phyloP scores from a whole-genome alignment of 108 stramenopile genomes.

The Chaetoceros tenuissimus region DNA sequence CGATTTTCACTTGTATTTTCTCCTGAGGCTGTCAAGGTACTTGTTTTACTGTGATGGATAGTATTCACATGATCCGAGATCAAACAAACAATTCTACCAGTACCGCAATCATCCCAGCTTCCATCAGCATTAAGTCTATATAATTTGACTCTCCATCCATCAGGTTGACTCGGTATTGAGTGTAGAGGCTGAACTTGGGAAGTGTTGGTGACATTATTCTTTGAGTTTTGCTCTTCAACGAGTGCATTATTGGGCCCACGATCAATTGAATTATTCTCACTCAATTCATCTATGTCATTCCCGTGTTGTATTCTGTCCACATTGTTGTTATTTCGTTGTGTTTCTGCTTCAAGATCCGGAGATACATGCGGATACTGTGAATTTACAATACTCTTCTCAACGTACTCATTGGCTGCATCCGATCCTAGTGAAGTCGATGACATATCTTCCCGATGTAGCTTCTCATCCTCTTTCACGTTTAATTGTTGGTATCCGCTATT shows the following conservation, averaged over 20 bases:
- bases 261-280: too few relatives aligned
- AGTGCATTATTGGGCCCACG: neutral
- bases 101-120: slow-evolving; percentile 88
- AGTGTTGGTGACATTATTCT: neutral
- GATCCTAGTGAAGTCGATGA: too few relatives aligned
- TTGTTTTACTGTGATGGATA: neutral
- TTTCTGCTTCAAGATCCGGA: neutral
- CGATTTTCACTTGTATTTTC: neutral
- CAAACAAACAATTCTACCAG: slow-evolving; percentile 72
- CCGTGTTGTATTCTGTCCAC: neutral
- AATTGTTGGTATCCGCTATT: neutral
- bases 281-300: neutral
- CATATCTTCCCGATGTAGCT: too few relatives aligned
- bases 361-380: too few relatives aligned
- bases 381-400: too few relatives aligned
- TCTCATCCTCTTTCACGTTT: neutral
- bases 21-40: neutral
- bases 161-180: slow-evolving; percentile 27
- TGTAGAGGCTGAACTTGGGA: neutral
- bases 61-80: neutral
- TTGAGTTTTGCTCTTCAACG: neutral
- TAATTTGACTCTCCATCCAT: slow-evolving; percentile 86
- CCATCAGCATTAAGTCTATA: slow-evolving; percentile 81
- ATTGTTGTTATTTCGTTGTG: neutral
- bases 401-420: too few relatives aligned